Conservation (phyloP, 345 rosid species). For the Citrus medica region DNA sequence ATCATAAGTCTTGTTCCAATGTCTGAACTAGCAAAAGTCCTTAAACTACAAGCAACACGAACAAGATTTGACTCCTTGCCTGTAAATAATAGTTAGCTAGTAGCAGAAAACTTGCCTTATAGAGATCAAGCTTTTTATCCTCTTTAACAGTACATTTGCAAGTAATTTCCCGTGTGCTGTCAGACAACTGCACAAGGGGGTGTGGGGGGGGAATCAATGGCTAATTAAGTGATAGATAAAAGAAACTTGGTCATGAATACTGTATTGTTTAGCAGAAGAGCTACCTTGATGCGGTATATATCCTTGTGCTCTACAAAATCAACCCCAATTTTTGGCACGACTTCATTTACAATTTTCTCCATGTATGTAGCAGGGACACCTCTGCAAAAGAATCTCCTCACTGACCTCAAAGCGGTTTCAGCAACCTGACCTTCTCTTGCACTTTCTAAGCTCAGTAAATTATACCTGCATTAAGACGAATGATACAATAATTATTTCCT, state of each 20-base stretch:
- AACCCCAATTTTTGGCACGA: constrained; percentile 22
- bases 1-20: background rate
- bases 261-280: background rate
- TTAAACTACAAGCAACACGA: background rate
- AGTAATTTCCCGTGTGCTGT: constrained; percentile 11
- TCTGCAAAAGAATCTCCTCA: constrained; percentile 33
- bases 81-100: too few relatives aligned
- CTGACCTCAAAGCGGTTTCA: constrained; percentile 10
- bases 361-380: constrained; percentile 38
- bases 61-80: background rate
- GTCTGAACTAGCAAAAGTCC: background rate
- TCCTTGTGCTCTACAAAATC: constrained; percentile 26
- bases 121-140: constrained; percentile 26
- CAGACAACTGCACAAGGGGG: background rate
- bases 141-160: constrained; percentile 38
- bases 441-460: constrained; percentile 3
- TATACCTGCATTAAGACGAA: constrained; percentile 4
- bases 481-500: background rate
- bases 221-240: background rate
- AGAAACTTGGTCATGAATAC: background rate
- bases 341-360: constrained; percentile 21
- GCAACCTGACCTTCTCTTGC: background rate
- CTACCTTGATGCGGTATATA: constrained; percentile 47
- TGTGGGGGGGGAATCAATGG: background rate
- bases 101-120: constrained; percentile 29